Evolutionary conservation across 1,284 basidiomycete species (phyloP), one percentile per base, ranked within the genome.

Genomic region (Marasmius sp.): DNA sequence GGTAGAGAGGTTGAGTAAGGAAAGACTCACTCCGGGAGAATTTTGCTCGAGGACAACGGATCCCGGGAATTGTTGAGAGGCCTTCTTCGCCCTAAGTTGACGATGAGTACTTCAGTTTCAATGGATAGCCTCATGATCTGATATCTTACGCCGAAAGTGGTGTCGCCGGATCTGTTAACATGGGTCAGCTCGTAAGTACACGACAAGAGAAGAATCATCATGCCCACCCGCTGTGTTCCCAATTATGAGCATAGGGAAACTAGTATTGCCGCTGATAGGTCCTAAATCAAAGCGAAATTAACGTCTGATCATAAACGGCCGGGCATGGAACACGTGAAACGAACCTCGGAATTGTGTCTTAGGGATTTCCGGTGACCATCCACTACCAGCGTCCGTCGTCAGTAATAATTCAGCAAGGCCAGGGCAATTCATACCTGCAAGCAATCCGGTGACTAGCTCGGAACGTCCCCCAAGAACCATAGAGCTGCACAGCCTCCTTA

Each of bases 321-420:
- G 14, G 39, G 18, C 27, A 20, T 27, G 5, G 27, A 60, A 2
- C 12, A 9, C n/a, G 20, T 16, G 41, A 47, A 8, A 48, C 41
- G 38, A 2, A 63, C 65, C 65, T 60, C 51, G 58, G 56, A 66
- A 67, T 34, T 65, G 57, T 5, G 48, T 52, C 27, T 65, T 66
- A 1, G 62, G 59, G 27, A 63, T 60, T 1, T 63, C 55, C 0
- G 27, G 27, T 5, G 65, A 59, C 67, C 67, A 68, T 27, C 27
- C 27, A 27, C 27, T 27, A 27, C 27, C 2, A 27, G 5, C 2
- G 27, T 27, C 27, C 27, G 27, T 5, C 27, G 5, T 27, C 27
- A 27, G 27, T 27, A 27, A 27, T 27, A 5, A 27, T 27, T 3
- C 6, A 43, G 11, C n/a, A 43, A 43, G 41, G 41, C 3, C 41